phyloP scores from a whole-genome alignment of 2,329 filamentous ascomycete genomes.

The Simplicillium aogashimaense region DNA sequence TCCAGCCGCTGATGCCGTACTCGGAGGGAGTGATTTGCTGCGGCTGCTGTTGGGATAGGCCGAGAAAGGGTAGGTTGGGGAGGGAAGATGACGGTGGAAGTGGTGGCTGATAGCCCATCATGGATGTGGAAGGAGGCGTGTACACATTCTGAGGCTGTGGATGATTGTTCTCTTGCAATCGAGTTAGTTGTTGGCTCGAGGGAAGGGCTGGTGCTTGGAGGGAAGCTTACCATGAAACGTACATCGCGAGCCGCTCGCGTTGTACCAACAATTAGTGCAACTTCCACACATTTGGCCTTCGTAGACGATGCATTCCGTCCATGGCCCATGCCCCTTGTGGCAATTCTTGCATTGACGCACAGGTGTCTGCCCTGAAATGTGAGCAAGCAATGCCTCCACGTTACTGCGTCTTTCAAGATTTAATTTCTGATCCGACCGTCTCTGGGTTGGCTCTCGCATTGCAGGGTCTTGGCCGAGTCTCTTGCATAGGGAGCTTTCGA shows the following conservation, averaged over 20 bases:
- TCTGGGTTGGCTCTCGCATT: slow-evolving; percentile 39
- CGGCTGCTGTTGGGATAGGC: slow-evolving; percentile 6
- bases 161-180: slow-evolving; percentile 31
- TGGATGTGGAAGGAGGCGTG: slow-evolving; percentile 17
- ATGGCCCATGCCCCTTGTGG: slow-evolving; percentile 49
- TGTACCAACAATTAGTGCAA: slow-evolving; percentile 56
- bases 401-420: slow-evolving; percentile 50
- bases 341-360: slow-evolving; percentile 48
- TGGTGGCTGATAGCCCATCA: slow-evolving; percentile 16
- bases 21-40: background rate
- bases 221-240: slow-evolving; percentile 44
- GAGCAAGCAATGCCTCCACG: slow-evolving; percentile 48
- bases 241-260: slow-evolving; percentile 48
- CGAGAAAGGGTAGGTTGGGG: too few species aligned
- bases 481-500: slow-evolving; percentile 46
- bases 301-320: slow-evolving; percentile 48
- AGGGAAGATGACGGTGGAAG: slow-evolving; percentile 15
- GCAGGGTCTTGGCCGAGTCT: slow-evolving; percentile 39
- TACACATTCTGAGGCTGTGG: slow-evolving; percentile 22
- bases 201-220: background rate
- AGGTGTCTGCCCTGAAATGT: slow-evolving; percentile 41
- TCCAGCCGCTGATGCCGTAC: slow-evolving; percentile 27
- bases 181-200: slow-evolving; percentile 1
- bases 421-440: slow-evolving; percentile 41
- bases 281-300: slow-evolving; percentile 51